Percentiles rank a stretch among this genome's conserved stretches.
These are phyloP conservation scores for Lodderomyces pseudojiufengensis DNA, from an alignment of 1,139 yeast species.

Conservation along the genomic window DNA sequence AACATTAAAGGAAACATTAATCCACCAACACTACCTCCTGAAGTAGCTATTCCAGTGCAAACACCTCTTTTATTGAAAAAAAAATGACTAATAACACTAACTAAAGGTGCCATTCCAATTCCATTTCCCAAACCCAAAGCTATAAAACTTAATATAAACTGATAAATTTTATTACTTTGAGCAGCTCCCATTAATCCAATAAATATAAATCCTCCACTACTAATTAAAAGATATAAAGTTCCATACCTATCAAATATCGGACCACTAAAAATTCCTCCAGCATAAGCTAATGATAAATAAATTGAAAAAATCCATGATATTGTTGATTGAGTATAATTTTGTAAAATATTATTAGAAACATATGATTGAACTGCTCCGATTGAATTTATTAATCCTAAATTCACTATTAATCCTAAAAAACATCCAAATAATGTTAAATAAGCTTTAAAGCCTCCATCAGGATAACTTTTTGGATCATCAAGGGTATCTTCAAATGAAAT, in stretches of 20 bases:
- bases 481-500: too few species aligned
- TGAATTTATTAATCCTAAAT: constrained; percentile 58
- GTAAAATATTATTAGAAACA: constrained; percentile 50
- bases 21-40: constrained; percentile 41
- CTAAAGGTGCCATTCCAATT: constrained; percentile 32
- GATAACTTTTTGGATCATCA: constrained; percentile 19
- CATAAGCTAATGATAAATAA: constrained; percentile 29
- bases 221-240: constrained; percentile 22
- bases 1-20: constrained; percentile 33
- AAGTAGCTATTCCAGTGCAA: constrained; percentile 36
- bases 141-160: constrained; percentile 23
- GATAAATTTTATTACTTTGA: constrained; percentile 26
- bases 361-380: constrained; percentile 45
- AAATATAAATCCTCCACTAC: constrained; percentile 25
- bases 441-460: constrained; percentile 62
- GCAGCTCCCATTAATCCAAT: constrained; percentile 36
- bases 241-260: constrained; percentile 37
- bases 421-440: constrained; percentile 63
- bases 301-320: constrained; percentile 48
- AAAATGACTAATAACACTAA: constrained; percentile 41
- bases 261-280: constrained; percentile 32
- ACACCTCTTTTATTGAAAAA: constrained; percentile 30
- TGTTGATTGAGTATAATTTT: constrained; percentile 38
- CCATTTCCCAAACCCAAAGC: constrained; percentile 35
- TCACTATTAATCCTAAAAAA: constrained; percentile 52